Conservation (phyloP, 805 yeast genomes). For the Pichia paraexigua region DNA sequence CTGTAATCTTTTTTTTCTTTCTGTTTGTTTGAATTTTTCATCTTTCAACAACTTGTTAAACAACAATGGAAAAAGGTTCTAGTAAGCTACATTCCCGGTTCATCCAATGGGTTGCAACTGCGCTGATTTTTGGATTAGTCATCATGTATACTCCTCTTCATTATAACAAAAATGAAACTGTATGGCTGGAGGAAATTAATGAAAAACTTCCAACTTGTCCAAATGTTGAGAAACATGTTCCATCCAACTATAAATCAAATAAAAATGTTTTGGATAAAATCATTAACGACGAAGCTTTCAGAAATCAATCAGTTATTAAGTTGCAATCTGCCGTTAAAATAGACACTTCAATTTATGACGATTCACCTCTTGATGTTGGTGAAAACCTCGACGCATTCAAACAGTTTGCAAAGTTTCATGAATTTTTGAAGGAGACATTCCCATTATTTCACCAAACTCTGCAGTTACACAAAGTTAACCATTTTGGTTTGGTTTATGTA, state of each 20-base stretch:
- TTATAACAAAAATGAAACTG: neutral
- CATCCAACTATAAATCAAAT: constrained; percentile 26
- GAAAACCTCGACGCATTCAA: constrained; percentile 43
- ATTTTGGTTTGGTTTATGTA: constrained; percentile 36
- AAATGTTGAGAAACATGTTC: constrained; percentile 19
- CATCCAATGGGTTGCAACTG: neutral
- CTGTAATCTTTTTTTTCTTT: no score
- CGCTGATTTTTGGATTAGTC: neutral
- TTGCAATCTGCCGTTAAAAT: constrained; percentile 54
- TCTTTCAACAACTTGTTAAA: neutral
- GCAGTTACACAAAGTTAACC: constrained; percentile 33
- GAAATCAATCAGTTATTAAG: constrained; percentile 34
- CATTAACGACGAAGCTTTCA: constrained; percentile 30
- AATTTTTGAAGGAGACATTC: constrained; percentile 33
- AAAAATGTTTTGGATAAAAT: constrained; percentile 29
- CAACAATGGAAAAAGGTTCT: neutral
- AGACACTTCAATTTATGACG: constrained; percentile 59
- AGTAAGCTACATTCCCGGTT: no score
- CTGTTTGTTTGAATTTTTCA: neutral
- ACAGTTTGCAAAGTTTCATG: constrained; percentile 29
- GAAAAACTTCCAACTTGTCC: constrained; percentile 10
- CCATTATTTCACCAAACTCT: constrained; percentile 31
- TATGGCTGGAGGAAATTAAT: neutral
- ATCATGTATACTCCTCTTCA: neutral
- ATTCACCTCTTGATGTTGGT: constrained; percentile 34